Base-by-base conservation (phyloP, 805 yeast genomes). In the Blastobotrys parvus region DNA sequence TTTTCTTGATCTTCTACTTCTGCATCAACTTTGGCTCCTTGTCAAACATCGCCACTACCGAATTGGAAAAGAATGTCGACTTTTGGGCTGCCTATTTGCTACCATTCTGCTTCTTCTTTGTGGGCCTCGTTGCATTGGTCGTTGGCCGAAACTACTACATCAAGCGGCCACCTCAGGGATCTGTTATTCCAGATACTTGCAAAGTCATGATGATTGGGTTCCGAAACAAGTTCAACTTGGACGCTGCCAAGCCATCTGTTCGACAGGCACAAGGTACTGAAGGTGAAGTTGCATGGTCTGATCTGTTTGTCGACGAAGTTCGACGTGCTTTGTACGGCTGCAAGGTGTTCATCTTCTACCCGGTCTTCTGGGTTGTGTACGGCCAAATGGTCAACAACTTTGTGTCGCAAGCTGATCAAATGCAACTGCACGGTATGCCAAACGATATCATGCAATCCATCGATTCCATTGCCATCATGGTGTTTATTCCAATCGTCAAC, bases 381-480 rank as follows among this genome's bases (percentile, higher is more conserved):
- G 77, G 78, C 39, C 86, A 80, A 66, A 82, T 83, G 82, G 60
- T 75, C 45, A 78, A 77, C 65, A 79, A 79, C 62, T 81, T 83
- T 55, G 74, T 81, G 46, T 73, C 85, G 33, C 87, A 80, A 59
- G 87, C 89, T 36, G 83, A 79, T 45, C 70, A 74, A 51, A 79
- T 82, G 85, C 76, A 80, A 54, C 67, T 74, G 43, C 87, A 83
- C 59, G 83, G 85, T 33, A 70, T 83, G 53, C 92, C 94, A 51
- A 84, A 84, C 59, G 94, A 83, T 69, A 69, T 83, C 54, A 73
- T 83, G 68, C 82, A 78, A 63, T 81, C 78, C 57, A 74, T 84
- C 53, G 82, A 84, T 62, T 82, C 92, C 22, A 66, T 84, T 53
- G 80, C 86, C 32, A 73, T 84, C 53, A 80, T 84, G 52, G 67